phyloP scores from a whole-genome alignment of 306 rosid species.

The Argentina anserina region DNA sequence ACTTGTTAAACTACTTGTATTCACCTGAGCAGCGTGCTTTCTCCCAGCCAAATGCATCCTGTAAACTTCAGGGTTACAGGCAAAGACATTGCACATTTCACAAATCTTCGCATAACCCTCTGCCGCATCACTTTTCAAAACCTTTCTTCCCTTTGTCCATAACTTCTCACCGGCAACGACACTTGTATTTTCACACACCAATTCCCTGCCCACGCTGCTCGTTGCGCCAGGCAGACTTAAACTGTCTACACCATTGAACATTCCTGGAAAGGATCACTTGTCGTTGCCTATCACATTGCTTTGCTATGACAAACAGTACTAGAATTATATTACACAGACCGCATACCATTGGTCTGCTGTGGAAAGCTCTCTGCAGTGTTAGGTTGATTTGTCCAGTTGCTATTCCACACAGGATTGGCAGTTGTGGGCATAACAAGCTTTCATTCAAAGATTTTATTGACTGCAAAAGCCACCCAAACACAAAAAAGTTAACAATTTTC shows the following conservation, averaged over 20 bases:
- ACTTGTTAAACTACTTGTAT: background rate
- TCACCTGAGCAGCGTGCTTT: conserved; percentile 65
- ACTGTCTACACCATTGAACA: conserved; percentile 19
- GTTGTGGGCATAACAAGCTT: conserved; percentile 33
- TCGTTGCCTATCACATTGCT: conserved; percentile 39
- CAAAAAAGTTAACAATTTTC: background rate
- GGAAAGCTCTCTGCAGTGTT: conserved; percentile 15
- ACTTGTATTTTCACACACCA: conserved; percentile 21
- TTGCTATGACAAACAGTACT: conserved; percentile 39
- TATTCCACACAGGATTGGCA: conserved; percentile 32
- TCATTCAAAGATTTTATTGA: conserved; percentile 34
- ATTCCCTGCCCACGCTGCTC: conserved; percentile 29
- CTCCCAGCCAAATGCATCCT: conserved; percentile 53
- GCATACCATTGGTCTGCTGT: conserved; percentile 28
- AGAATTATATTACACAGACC: conserved; percentile 45
- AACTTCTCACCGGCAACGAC: conserved; percentile 24
- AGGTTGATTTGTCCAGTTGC: conserved; percentile 26
- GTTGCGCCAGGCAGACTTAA: conserved; percentile 22
- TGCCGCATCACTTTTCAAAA: conserved; percentile 28
- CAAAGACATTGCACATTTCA: conserved; percentile 45
- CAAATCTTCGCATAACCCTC: conserved; percentile 46
- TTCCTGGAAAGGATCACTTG: conserved; percentile 6
- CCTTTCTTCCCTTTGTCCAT: conserved; percentile 43
- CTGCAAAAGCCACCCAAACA: conserved; percentile 32
- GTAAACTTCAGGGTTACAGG: conserved; percentile 54